Conservation (phyloP, 23 red algal genomes). For the Gracilaria gracilis region DNA sequence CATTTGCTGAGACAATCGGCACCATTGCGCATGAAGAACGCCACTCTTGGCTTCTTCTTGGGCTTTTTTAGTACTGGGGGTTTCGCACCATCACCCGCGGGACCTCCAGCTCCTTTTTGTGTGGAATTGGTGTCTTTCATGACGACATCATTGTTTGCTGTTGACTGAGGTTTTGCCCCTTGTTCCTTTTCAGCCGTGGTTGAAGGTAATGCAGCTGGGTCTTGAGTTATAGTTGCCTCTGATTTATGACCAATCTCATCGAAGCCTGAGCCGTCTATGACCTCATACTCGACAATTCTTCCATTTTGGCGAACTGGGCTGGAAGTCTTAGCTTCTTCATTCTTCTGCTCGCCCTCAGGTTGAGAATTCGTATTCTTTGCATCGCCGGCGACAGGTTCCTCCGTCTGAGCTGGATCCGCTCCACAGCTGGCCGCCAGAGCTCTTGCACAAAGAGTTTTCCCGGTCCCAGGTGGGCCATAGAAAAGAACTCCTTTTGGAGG, state of each 20-base stretch:
- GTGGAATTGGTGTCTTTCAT: not conserved
- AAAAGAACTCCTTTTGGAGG: constrained; percentile 96
- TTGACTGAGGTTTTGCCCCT: not conserved
- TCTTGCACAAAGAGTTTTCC: constrained; percentile 94
- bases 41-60: constrained; percentile 75
- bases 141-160: not conserved
- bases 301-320: constrained; percentile 8
- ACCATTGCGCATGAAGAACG: constrained; percentile 99
- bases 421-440: constrained; percentile 88
- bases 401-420: constrained; percentile 20
- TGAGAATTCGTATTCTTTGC: not conserved
- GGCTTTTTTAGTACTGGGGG: not conserved
- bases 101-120: not conserved
- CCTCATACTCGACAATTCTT: constrained; percentile 1
- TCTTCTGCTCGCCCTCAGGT: not conserved
- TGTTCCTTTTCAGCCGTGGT: not conserved
- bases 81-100: not conserved
- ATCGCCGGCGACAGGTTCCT: not conserved
- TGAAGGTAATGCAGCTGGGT: not conserved
- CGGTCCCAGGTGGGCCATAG: constrained; percentile 96
- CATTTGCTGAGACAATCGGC: constrained; percentile 98
- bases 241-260: not conserved
- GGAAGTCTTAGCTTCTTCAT: not conserved
- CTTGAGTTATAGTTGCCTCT: not conserved
- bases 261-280: not conserved